Evolutionary conservation across 2,329 filamentous ascomycete genomes (phyloP).

Genomic region (Paracorniculantispora psalliotae): DNA sequence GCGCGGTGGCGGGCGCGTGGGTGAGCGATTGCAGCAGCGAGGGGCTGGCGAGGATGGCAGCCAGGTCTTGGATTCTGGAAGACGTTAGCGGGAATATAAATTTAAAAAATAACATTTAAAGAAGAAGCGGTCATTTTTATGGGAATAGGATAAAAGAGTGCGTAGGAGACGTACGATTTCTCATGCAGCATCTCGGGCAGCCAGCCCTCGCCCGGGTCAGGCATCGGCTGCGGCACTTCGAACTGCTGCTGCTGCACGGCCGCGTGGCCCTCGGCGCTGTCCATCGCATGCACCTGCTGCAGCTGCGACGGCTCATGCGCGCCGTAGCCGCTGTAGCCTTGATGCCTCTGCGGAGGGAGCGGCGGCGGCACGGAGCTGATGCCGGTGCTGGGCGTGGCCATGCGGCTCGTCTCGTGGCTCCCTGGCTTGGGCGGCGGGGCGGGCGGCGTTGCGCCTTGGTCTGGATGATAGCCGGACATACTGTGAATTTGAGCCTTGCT

Average conservation of each 20-base stretch:
- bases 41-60: slow-evolving; percentile 60
- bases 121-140: no score
- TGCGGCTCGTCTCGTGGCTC: slow-evolving; percentile 63
- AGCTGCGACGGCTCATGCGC: slow-evolving; percentile 13
- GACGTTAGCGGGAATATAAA: slow-evolving; percentile 14
- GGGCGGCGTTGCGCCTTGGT: slow-evolving; percentile 45
- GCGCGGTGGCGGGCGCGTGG: slow-evolving; percentile 59
- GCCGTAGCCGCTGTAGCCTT: slow-evolving; percentile 19
- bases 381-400: slow-evolving; percentile 56
- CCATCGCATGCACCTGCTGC: slow-evolving; percentile 16
- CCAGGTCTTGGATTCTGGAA: slow-evolving; percentile 71
- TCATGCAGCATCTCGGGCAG: slow-evolving; percentile 71
- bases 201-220: slow-evolving; percentile 68
- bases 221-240: slow-evolving; percentile 33
- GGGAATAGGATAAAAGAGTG: no score
- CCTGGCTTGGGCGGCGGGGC: slow-evolving; percentile 67
- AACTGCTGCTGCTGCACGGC: slow-evolving; percentile 17
- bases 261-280: slow-evolving; percentile 21
- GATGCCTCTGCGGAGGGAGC: slow-evolving; percentile 21
- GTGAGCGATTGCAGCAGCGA: slow-evolving; percentile 70
- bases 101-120: no score
- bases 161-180: slow-evolving; percentile 68
- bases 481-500: neutral
- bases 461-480: slow-evolving; percentile 28
- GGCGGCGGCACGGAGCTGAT: slow-evolving; percentile 41